phyloP scores from a whole-genome alignment of 192 early-diverging fungal genomes.

The Linnemannia elongata region DNA sequence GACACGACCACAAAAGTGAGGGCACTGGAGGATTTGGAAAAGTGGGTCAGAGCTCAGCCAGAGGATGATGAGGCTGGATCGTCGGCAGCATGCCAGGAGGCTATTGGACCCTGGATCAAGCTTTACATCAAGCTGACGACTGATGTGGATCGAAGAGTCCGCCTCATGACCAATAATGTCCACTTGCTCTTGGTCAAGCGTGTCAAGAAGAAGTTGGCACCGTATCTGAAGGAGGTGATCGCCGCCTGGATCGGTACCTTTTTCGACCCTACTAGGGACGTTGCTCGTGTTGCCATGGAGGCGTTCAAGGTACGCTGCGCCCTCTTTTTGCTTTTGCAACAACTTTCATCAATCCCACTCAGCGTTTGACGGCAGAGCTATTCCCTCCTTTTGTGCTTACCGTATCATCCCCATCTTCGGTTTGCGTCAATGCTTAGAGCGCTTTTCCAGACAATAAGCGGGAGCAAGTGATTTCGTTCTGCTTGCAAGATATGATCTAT shows the following conservation, averaged over 20 bases:
- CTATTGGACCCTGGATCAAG: conserved; percentile 65
- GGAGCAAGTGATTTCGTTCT: conserved; percentile 81
- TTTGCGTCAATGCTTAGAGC: conserved; percentile 57
- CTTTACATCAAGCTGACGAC: conserved; percentile 74
- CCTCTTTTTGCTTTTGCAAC: neutral
- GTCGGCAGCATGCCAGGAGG: conserved; percentile 55
- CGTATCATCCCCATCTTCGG: neutral
- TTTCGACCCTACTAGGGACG: conserved; percentile 89
- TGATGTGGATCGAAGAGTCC: conserved; percentile 90
- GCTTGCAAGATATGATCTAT: conserved; percentile 78
- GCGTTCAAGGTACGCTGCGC: conserved; percentile 72
- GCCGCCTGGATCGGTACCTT: conserved; percentile 86
- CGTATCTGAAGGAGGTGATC: conserved; percentile 84
- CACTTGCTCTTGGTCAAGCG: conserved; percentile 78
- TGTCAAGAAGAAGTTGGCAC: conserved; percentile 81
- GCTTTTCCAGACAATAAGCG: conserved; percentile 88
- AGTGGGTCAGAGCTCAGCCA: conserved; percentile 67
- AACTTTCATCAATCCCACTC: neutral
- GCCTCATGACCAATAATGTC: conserved; percentile 75
- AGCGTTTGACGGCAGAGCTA: neutral
- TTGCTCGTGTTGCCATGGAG: conserved; percentile 70
- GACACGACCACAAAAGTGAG: conserved; percentile 90
- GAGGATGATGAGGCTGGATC: conserved; percentile 63
- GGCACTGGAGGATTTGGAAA: conserved; percentile 85
- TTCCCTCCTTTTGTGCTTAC: neutral